Base-by-base conservation (phyloP, 768 basidiomycete genomes). In the Rhodotorula taiwanensis region DNA sequence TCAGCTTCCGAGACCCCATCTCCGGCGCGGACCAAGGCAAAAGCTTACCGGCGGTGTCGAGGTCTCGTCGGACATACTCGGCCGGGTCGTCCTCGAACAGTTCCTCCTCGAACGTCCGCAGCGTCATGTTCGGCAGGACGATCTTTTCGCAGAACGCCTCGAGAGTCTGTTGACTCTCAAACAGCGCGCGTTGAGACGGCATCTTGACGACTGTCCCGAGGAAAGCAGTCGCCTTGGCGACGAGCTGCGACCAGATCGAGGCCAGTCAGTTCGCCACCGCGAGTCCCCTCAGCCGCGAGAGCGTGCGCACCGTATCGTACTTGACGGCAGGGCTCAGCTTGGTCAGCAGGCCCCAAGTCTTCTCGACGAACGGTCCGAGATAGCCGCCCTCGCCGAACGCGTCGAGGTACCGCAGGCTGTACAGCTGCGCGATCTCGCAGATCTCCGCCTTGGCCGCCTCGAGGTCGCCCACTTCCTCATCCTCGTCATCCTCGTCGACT, bases 11-110 rank as follows among this genome's bases (percentile, higher is more conserved):
- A 39, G 36, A 39, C 16, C 36, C 36, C 36, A n/a, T n/a, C n/a
- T n/a, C n/a, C n/a, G n/a, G n/a, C 28, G 16, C 31, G 30, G n/a
- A 82, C 67, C 72, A 77, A 55, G 10, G 76, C 2, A 77, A 21
- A 47, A 20, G 39, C 60, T 86, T 77, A 58, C 84, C 58, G 80
- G 81, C 71, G 14, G 82, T 78, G 20, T 91, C 81, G 31, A 94
- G 79, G 72, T 94, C 91, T 45, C 89, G 81, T 27, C 90, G 85
- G 70, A 97, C 88, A 74, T 87, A 98, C 74, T 98, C 94, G 43
- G 94, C 82, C 1, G 95, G 93, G 69, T 95, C 93, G 64, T 98
- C 95, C 76, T 95, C 92, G 72, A 99, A 98, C 75, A 91, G 86
- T 72, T 99, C 95, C 53, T 89, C 81, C 59, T 97, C 93, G 69